Percentiles rank a stretch among this genome's conserved stretches.
phyloP scores from a whole-genome alignment of 352 stramenopile species.

The Globisporangium carolinianum region DNA sequence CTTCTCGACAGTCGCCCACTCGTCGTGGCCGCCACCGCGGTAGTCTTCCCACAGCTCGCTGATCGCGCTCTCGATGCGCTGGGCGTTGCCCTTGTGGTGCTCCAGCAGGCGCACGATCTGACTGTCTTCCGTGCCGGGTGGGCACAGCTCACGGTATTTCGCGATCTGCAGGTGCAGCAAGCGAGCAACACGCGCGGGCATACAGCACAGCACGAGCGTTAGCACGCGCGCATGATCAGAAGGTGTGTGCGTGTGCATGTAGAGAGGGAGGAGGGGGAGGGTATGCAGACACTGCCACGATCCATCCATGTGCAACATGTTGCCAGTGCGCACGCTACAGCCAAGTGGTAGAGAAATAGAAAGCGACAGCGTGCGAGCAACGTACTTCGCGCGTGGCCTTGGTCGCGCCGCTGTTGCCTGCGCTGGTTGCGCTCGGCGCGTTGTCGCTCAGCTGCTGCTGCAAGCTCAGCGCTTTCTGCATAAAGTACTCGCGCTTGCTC shows the following conservation, averaged over 20 bases:
- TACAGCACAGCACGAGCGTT: background rate
- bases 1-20: conserved; percentile 77
- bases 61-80: conserved; percentile 64
- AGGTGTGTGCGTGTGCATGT: too few species aligned
- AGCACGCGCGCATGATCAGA: background rate
- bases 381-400: conserved; percentile 62
- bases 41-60: conserved; percentile 84
- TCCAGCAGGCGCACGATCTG: conserved; percentile 65
- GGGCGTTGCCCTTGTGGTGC: conserved; percentile 67
- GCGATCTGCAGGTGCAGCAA: conserved; percentile 31
- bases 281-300: too few species aligned
- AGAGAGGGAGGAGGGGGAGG: too few species aligned
- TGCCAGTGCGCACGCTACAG: too few species aligned
- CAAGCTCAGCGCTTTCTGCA: conserved; percentile 78
- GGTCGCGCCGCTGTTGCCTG: conserved; percentile 13
- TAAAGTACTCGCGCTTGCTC: conserved; percentile 78
- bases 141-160: conserved; percentile 77
- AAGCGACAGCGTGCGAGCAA: background rate
- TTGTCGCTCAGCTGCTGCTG: conserved; percentile 68
- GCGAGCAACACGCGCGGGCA: background rate
- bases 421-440: conserved; percentile 18
- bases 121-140: conserved; percentile 67
- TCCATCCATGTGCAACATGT: too few species aligned
- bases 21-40: conserved; percentile 48
- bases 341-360: background rate